Evolutionary conservation across 129 eudicot genomes (phyloP), one percentile per base, ranked within the genome.

Genomic region (Flaveria ramosissima): DNA sequence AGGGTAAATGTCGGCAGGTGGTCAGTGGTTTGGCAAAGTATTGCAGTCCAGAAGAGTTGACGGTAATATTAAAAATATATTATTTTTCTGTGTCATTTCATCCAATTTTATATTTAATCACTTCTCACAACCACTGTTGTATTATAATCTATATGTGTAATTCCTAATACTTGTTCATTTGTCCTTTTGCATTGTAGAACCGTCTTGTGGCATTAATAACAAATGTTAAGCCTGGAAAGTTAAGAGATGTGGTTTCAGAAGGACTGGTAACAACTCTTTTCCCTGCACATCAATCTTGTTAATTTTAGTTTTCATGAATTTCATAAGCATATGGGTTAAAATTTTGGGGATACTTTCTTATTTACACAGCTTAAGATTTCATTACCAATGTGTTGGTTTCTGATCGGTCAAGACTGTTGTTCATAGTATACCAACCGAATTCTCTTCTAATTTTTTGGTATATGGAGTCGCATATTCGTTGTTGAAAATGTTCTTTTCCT

Each of bases 1-100:
- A 89, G 64, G 71, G 92, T 59, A 91, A 91, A 89, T 77, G 76
- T 45, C 85, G 99, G 70, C 99, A 95, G 86, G 99, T 95, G 55
- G 99, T 92, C 59, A 95, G 99, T 85, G 99, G 99, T 78, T 80
- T 95, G 74, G 99, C 99, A 36, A 95, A 92, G 75, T 89, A 32
- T 84, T 91, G 92, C 88, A 88, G 77, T 55, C 99, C 97, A 48
- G 99, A 95, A 13, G 91, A 86, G 77, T 83, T 95, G 83, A 85
- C 84, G 88, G 99, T 95, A 89, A 53, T 70, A 23, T 3, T 36
- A 0, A 4, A 36, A 36, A 36, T 42, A 17, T 41, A 17, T 48
- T 23, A 21, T n/a, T 2, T 42, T 80, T 12, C 10, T 73, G 17
- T 41, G 64, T 62, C 9, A 60, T 36, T 30, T 39, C 10, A 30